Evolutionary conservation across 2,329 filamentous ascomycete genomes (phyloP), one percentile per base, ranked within the genome.

Genomic region (Magnaporthales sp.): DNA sequence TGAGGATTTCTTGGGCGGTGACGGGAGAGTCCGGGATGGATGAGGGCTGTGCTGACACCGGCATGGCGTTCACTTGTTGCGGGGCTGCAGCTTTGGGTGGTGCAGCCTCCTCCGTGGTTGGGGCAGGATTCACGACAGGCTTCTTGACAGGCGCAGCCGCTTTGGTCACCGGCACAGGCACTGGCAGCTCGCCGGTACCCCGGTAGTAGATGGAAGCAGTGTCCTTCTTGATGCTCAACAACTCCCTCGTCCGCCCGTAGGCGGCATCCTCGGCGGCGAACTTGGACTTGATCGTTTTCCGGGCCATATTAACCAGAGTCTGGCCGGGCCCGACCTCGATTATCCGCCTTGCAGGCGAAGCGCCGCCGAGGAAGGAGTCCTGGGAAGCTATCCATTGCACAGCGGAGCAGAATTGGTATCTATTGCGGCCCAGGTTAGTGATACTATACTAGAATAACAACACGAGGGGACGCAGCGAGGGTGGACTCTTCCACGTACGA

Each of bases 181-280:
- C 91, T 19, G 89, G 31, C 2, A 10, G 84, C 99, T 99, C 78
- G 97, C 91, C 6, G 46, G 63, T 58, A 4, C 5, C 7, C 19
- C 72, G 66, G 64, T 73, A 74, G 63, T 71, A 73, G 9, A 75
- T 71, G 11, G 73, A 67, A 38, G 73, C 66, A 7, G 66, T 58
- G 56, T 73, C 66, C 27, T 68, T 70, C 51, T 67, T 69, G 62
- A 67, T 66, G 67, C 66, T 66, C 60, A 77, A 69, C 32, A 77
- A 71, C 29, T 75, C 68, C 38, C 73, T 63, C 27, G 67, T 66
- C 2, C 70, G 67, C 62, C 68, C 70, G 24, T 66, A 67, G 13
- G 71, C 69, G 24, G 70, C 68, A 64, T 72, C 70, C 32, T 72
- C 68, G 19, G 66, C 66, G 51, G 70, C 65, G 67, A 70, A 70